phyloP scores from a whole-genome alignment of 441 rosid species.

The Theobroma grandiflorum region DNA sequence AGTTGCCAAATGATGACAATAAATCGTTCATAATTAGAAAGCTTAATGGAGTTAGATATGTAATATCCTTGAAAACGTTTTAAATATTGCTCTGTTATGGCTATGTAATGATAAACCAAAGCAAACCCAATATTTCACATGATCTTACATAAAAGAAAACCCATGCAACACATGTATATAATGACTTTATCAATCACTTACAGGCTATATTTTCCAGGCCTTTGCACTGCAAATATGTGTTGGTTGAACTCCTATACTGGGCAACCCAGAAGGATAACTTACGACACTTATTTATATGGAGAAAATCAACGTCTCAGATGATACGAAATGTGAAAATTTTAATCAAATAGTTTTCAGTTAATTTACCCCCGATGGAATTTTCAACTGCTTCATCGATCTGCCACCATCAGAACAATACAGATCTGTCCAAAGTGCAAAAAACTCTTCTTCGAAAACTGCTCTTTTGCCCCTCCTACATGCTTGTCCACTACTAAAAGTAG shows the following conservation, averaged over 20 bases:
- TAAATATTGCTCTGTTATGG: not conserved
- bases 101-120: not conserved
- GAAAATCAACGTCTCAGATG: not conserved
- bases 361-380: not conserved
- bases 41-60: no score
- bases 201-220: not conserved
- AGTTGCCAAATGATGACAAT: not conserved
- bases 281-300: not conserved
- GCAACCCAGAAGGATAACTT: not conserved
- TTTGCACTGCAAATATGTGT: constrained; percentile 1
- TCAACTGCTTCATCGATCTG: not conserved
- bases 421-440: not conserved
- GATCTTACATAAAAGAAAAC: not conserved
- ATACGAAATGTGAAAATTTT: not conserved
- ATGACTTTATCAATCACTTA: not conserved
- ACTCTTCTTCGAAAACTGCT: not conserved
- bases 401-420: not conserved
- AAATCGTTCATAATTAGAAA: not conserved
- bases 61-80: not conserved
- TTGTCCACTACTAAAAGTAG: not conserved
- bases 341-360: not conserved
- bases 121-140: not conserved
- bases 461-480: not conserved
- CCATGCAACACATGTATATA: not conserved
- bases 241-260: not conserved